Evolutionary conservation across 345 rosid genomes (phyloP).

Genomic region (Corchorus olitorius): DNA sequence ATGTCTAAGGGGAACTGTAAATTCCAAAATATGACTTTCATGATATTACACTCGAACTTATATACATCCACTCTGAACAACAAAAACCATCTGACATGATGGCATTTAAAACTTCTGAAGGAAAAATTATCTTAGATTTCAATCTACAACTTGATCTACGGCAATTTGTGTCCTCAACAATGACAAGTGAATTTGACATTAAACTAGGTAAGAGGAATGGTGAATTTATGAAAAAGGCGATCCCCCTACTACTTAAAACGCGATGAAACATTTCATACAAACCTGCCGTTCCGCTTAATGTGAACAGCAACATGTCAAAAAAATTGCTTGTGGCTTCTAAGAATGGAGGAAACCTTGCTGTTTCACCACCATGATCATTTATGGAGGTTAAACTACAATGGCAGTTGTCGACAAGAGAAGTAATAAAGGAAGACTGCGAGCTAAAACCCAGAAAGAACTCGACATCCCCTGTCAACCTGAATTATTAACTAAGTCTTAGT

Average conservation of each 20-base stretch:
- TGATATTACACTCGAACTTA: too few species aligned
- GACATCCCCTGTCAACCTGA: neutral
- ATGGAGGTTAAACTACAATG: neutral
- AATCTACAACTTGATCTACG: too few species aligned
- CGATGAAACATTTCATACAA: neutral
- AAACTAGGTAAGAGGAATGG: neutral
- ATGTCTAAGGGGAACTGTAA: too few species aligned
- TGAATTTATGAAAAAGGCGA: neutral
- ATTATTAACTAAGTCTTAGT: neutral
- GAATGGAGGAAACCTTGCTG: conserved; percentile 1
- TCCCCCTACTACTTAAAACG: neutral
- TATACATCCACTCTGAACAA: too few species aligned
- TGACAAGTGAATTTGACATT: neutral
- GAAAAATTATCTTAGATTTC: too few species aligned
- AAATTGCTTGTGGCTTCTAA: neutral
- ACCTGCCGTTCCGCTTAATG: neutral
- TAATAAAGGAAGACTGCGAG: neutral
- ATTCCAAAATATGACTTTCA: too few species aligned
- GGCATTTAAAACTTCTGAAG: neutral
- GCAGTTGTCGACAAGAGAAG: neutral
- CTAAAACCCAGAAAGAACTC: neutral
- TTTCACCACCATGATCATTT: neutral
- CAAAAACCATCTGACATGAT: too few species aligned
- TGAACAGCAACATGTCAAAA: neutral
- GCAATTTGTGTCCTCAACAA: neutral